Conservation (phyloP, 352 stramenopile species). For the Phytophthora palmivora region DNA sequence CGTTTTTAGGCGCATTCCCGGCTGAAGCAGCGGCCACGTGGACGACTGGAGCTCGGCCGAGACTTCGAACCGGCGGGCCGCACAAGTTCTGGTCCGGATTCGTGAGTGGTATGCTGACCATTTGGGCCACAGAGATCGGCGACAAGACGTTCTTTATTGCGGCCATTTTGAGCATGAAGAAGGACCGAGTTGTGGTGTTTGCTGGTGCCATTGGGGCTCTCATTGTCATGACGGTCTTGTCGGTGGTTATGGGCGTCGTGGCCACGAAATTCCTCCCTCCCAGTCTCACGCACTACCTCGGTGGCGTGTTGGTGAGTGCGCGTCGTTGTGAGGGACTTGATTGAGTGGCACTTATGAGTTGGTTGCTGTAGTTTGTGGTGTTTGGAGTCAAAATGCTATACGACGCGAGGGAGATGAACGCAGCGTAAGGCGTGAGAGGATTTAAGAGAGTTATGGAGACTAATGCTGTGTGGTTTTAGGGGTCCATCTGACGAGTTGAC, state of each 20-base stretch:
- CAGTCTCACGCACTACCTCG: conserved; percentile 96
- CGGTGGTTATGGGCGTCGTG: conserved; percentile 97
- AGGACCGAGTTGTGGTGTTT: conserved; percentile 95
- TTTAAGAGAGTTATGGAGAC: conserved; percentile 6
- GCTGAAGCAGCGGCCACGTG: conserved; percentile 22
- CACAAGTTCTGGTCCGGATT: conserved; percentile 91
- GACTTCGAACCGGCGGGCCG: conserved; percentile 46
- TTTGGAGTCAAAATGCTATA: conserved; percentile 97
- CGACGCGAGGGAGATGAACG: conserved; percentile 84
- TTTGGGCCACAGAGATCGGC: conserved; percentile 98
- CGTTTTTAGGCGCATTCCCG: conserved; percentile 49
- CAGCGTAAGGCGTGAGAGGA: conserved; percentile 47
- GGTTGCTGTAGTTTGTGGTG: conserved; percentile 92
- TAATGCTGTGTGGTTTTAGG: conserved; percentile 32
- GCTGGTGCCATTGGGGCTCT: conserved; percentile 95
- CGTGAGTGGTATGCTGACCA: conserved; percentile 92
- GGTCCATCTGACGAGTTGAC: conserved; percentile 82
- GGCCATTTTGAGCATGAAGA: conserved; percentile 97
- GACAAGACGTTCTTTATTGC: conserved; percentile 99
- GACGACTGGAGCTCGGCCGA: conserved; percentile 18
- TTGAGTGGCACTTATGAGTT: conserved; percentile 1
- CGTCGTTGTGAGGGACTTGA: conserved; percentile 2
- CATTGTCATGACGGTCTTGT: conserved; percentile 98
- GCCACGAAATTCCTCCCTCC: conserved; percentile 94
- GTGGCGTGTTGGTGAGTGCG: conserved; percentile 80